Conservation (phyloP, 2,329 filamentous ascomycete species). For the Aspergillus calidoustus region DNA sequence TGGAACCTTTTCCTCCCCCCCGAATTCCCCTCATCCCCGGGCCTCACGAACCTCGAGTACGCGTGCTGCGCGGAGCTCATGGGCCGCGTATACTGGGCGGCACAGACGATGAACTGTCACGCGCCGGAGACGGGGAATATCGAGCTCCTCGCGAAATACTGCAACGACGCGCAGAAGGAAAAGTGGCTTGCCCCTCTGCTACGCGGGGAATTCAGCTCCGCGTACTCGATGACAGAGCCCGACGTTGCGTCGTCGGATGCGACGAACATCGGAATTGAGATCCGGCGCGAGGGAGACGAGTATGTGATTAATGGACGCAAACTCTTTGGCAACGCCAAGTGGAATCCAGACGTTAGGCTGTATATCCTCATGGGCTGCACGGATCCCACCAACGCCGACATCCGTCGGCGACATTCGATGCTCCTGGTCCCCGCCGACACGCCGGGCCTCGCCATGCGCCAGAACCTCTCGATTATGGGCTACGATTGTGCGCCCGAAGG, state of each 20-base stretch:
- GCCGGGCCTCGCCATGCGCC: conserved; percentile 8
- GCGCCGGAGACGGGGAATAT: conserved; percentile 19
- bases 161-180: conserved; percentile 13
- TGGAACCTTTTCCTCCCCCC: conserved; percentile 15
- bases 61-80: conserved; percentile 15
- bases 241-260: conserved; percentile 15
- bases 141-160: conserved; percentile 18
- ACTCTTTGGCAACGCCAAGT: conserved; percentile 9
- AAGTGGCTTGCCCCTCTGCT: conserved; percentile 9
- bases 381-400: conserved; percentile 7
- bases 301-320: conserved; percentile 16
- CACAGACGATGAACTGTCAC: conserved; percentile 18
- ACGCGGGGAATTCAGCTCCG: conserved; percentile 11
- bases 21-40: conserved; percentile 8
- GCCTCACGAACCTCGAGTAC: conserved; percentile 17
- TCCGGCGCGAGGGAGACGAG: conserved; percentile 2
- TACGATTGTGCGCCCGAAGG: conserved; percentile 16
- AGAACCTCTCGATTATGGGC: conserved; percentile 17
- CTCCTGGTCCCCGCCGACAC: conserved; percentile 11
- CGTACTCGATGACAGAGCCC: conserved; percentile 17
- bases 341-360: conserved; percentile 12
- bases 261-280: conserved; percentile 12
- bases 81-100: conserved; percentile 12
- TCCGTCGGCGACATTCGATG: conserved; percentile 13
- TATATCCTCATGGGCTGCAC: conserved; percentile 17